Conservation (phyloP, 1,284 basidiomycete species). For the Heterobasidion occidentale region DNA sequence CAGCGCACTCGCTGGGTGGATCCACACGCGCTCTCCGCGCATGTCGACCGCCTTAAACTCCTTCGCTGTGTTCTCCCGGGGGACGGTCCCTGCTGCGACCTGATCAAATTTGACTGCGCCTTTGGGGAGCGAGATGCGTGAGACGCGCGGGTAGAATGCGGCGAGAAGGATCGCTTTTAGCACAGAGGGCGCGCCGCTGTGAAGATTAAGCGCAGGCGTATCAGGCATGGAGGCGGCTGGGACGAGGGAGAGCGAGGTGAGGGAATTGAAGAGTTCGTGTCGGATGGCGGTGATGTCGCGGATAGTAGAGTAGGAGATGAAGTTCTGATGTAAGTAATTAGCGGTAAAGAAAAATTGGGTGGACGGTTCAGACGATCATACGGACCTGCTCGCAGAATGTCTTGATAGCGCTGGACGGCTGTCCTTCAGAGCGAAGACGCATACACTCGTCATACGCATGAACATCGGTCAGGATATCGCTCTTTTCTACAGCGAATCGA, state of each 20-base stretch:
- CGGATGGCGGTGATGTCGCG: conserved; percentile 81
- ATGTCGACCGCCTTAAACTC: conserved; percentile 78
- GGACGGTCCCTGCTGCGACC: conserved; percentile 72
- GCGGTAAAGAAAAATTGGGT: background rate
- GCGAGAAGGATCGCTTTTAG: conserved; percentile 79
- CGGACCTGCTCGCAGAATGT: conserved; percentile 72
- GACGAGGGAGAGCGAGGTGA: conserved; percentile 72
- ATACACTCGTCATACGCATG: conserved; percentile 70
- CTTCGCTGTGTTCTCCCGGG: conserved; percentile 74
- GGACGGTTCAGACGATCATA: background rate
- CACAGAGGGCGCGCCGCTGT: conserved; percentile 61
- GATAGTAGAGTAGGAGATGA: conserved; percentile 69
- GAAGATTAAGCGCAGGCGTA: conserved; percentile 43
- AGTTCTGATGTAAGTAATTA: conserved; percentile 48
- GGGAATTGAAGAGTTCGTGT: conserved; percentile 68
- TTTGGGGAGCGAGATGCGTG: conserved; percentile 67
- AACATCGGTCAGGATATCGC: conserved; percentile 82
- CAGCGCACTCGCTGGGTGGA: conserved; percentile 82
- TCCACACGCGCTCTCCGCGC: conserved; percentile 55
- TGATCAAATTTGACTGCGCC: conserved; percentile 77
- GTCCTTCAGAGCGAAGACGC: conserved; percentile 41
- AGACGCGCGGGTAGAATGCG: conserved; percentile 77
- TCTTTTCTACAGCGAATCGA: conserved; percentile 65
- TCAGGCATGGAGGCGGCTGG: conserved; percentile 34
- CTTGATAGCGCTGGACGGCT: conserved; percentile 39